Conservation (phyloP, 768 basidiomycete genomes). For the Macrolepiota dolichaula region DNA sequence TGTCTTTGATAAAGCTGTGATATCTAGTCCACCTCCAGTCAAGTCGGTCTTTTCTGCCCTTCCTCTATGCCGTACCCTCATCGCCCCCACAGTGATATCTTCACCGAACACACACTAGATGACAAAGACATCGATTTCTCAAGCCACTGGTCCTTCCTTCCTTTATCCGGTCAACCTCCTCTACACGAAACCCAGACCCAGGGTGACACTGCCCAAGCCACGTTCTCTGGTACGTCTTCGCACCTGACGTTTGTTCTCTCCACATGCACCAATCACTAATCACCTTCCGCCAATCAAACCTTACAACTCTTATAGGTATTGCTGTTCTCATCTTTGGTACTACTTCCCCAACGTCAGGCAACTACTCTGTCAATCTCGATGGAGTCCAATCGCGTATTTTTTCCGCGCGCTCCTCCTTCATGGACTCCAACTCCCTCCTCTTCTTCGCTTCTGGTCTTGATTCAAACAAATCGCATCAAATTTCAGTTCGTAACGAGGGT, state of each 20-base stretch:
- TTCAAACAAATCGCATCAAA: conserved; percentile 39
- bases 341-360: conserved; percentile 54
- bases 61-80: background rate
- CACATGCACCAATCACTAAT: conserved; percentile 1
- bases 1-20: conserved; percentile 54
- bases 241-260: background rate
- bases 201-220: conserved; percentile 40
- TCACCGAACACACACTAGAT: conserved; percentile 33
- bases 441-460: conserved; percentile 65
- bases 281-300: background rate
- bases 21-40: conserved; percentile 34
- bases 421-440: conserved; percentile 48
- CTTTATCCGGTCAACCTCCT: conserved; percentile 14
- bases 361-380: conserved; percentile 49
- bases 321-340: conserved; percentile 59
- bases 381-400: conserved; percentile 38
- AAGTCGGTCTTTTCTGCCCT: conserved; percentile 4
- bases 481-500: conserved; percentile 56
- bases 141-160: conserved; percentile 51
- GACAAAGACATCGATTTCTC: conserved; percentile 46
- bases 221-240: conserved; percentile 46
- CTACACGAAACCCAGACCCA: conserved; percentile 28
- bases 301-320: conserved; percentile 41
- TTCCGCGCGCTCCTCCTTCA: conserved; percentile 52
- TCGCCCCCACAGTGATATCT: conserved; percentile 26